Conservation (phyloP, 73 alveolate genomes). For the Durusdinium trenchii region DNA sequence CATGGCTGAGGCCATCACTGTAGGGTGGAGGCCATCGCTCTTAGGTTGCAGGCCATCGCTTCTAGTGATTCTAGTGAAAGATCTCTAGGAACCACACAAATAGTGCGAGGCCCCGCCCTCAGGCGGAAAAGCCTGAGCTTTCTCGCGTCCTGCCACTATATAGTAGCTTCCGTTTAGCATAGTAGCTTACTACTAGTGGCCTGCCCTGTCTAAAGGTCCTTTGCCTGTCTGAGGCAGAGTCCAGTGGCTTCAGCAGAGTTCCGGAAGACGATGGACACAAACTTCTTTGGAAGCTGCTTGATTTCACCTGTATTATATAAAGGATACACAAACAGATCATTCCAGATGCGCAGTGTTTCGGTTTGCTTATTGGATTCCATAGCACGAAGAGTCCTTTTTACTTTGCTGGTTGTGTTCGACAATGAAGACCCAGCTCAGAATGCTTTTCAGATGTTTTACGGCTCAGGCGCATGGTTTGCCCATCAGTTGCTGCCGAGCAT, state of each 20-base stretch:
- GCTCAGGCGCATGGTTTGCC: slow-evolving; percentile 55
- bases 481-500: slow-evolving; percentile 44
- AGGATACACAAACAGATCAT: background rate
- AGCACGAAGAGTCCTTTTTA: background rate
- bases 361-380: background rate
- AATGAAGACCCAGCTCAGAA: background rate
- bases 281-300: slow-evolving; percentile 25
- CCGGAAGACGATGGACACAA: slow-evolving; percentile 59
- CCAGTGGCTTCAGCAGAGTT: slow-evolving; percentile 17
- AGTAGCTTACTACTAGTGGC: background rate
- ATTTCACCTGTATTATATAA: background rate
- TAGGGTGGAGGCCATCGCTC: no score
- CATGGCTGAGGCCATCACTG: no score
- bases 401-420: background rate
- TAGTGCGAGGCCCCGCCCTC: no score
- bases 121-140: no score
- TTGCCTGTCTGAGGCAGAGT: background rate
- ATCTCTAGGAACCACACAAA: no score
- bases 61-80: no score
- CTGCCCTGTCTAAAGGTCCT: background rate
- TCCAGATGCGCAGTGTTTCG: background rate
- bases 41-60: no score
- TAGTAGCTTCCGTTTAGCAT: no score
- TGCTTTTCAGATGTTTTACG: background rate
- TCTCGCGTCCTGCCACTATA: no score